Evolutionary conservation across 2,329 filamentous ascomycete species (phyloP), one percentile per base, ranked within the genome.

Genomic region (Reticulascus tulasneorum): DNA sequence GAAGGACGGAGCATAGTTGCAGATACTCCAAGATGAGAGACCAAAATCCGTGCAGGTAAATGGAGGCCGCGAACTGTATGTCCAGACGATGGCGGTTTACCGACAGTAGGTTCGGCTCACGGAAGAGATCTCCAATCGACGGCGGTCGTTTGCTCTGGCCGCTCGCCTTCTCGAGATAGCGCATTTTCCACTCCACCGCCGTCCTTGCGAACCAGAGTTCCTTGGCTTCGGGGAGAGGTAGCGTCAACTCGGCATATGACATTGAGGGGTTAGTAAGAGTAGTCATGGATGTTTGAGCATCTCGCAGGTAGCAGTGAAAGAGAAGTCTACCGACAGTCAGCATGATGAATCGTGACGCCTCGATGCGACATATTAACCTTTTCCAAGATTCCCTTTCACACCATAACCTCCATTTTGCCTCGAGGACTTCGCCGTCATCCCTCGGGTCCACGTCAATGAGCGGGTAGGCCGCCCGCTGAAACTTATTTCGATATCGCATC

Each of bases 391-490:
- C 82, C 40, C 75, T 64, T 29, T 76, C 66, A 11, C 75, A 68
- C 82, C 82, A 87, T 17, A 60, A 58, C 37, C 61, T 67, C 83
- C 83, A 87, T 48, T 85, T 86, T 4, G 66, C 59, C 38, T 84
- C 71, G 1, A 88, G 59, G 3, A 60, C 60, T 13, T 74, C 55
- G 2, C 74, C 77, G 16, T 74, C 63, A 37, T 85, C 81, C 2
- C 71, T 67, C 1, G 67, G 50, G n/a, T 60, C 52, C 2, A 78
- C 70, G 0, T 62, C 52, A 11, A 82, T 67, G 3, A 62, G 54
- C 3, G 70, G 66, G 50, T 77, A 81, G 4, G 64, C 64, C 11
- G 69, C 71, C 16, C 71, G 63, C 38, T 77, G 71, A 49, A 84
- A 82, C 33, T 74, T 71, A 15, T 77, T 71, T n/a, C 66, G 62